These are phyloP conservation scores for Anisogramma anomala DNA, from an alignment of 2,329 filamentous ascomycete genomes.

Conservation along the genomic window DNA sequence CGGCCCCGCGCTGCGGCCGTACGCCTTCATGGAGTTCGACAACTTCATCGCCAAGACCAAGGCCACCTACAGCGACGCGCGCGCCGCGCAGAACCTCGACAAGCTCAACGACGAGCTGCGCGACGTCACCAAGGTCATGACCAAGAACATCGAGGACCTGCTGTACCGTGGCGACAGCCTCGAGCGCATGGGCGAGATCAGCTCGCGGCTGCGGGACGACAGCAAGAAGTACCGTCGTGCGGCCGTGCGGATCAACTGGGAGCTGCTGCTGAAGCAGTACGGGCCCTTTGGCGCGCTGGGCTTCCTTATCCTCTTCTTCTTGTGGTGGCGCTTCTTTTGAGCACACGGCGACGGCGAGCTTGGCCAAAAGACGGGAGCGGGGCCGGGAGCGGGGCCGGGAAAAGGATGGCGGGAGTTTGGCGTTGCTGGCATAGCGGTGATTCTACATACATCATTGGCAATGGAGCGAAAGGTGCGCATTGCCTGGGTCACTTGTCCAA, in stretches of 20 bases:
- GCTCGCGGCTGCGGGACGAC: conserved; percentile 75
- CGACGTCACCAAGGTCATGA: conserved; percentile 99
- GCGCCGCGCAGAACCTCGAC: conserved; percentile 84
- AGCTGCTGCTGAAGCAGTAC: conserved; percentile 91
- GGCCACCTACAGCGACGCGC: conserved; percentile 84
- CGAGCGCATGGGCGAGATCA: conserved; percentile 95
- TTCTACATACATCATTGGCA: neutral
- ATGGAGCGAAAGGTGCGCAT: neutral
- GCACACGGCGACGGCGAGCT: neutral
- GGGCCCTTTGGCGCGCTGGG: conserved; percentile 76
- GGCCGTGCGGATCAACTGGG: conserved; percentile 95
- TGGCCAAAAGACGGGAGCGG: too few species aligned
- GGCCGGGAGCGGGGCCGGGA: neutral
- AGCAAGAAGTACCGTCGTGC: conserved; percentile 89
- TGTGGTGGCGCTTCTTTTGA: conserved; percentile 91
- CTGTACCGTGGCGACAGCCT: conserved; percentile 88
- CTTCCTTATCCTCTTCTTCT: conserved; percentile 71
- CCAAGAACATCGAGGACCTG: conserved; percentile 97
- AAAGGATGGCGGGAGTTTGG: conserved; percentile 8
- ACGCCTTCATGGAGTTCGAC: conserved; percentile 97
- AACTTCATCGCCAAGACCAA: conserved; percentile 90
- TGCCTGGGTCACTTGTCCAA: too few species aligned
- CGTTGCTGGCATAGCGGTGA: conserved; percentile 11
- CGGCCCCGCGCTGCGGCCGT: conserved; percentile 66
- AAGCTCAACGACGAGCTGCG: conserved; percentile 93